Evolutionary conservation across 345 rosid species (phyloP), one percentile per base, ranked within the genome.

Genomic region (Limnanthes douglasii): DNA sequence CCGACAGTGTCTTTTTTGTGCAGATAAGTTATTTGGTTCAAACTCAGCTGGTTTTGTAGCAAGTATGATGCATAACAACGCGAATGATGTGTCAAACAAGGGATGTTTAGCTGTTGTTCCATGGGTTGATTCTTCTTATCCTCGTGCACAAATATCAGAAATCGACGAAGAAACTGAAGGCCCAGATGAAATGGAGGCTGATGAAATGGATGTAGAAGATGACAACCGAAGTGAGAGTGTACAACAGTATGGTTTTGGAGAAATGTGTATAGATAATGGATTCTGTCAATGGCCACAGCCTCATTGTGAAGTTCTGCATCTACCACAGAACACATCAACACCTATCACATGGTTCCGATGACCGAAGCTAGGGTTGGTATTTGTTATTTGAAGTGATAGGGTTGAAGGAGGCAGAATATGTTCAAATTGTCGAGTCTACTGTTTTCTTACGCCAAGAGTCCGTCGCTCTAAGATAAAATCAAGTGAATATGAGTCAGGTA

Each of bases 261-360:
- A 45, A 11, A 22, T 36, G 16, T 34, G 40, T 11, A 46, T 47
- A 31, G 11, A 18, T 27, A 45, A 51, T 15, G 48, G 64, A 4
- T 31, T 60, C 9, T 62, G 45, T 21, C 75, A 57, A 12, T 58
- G 67, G 67, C 73, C 57, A 21, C 75, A 68, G 34, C 66, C 56
- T 15, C 81, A 75, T 34, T 79, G 86, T 60, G 29, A 69, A 69
- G 46, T 65, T 3, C 76, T 75, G 6, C 65, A 60, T 8, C 45
- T 53, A 15, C 68, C 82, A 12, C 62, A 41, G 8, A 51, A 46
- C 19, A 48, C 42, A 8, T 50, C 71, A 7, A 40, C 73, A 19
- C 79, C 86, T 8, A 55, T 79, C 5, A 37, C 73, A 5, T 79
- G 82, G 86, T 65, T 31, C 23, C 57, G 21, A 12, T 78, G 47